These are phyloP conservation scores for Trichoderma simmonsii DNA, from an alignment of 2,329 filamentous ascomycete genomes.

Conservation along the genomic window DNA sequence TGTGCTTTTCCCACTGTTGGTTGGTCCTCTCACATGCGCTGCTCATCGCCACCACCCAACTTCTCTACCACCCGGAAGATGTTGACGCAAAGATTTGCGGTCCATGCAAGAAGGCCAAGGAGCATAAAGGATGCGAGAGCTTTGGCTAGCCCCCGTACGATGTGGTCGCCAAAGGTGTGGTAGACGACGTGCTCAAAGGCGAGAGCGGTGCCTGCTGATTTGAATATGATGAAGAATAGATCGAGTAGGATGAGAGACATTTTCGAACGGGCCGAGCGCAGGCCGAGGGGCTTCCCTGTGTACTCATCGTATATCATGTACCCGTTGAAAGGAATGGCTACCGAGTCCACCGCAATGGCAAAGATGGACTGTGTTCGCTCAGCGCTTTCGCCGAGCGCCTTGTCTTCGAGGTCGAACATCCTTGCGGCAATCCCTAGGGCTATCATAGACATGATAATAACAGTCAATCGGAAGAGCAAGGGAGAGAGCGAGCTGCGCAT, in stretches of 20 bases:
- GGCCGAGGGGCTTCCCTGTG: conserved; percentile 84
- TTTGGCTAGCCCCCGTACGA: conserved; percentile 55
- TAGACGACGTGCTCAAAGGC: conserved; percentile 81
- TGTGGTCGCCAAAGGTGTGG: conserved; percentile 37
- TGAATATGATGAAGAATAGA: conserved; percentile 95
- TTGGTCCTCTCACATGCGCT: conserved; percentile 20
- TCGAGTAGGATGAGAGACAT: conserved; percentile 87
- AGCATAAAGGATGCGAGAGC: conserved; percentile 76
- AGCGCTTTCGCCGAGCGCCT: conserved; percentile 38
- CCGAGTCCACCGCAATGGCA: conserved; percentile 82
- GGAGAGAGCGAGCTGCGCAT: conserved; percentile 83
- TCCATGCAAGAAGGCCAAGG: conserved; percentile 83
- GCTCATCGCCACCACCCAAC: conserved; percentile 54
- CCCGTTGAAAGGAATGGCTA: conserved; percentile 84
- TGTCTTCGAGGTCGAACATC: conserved; percentile 63
- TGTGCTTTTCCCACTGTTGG: neutral
- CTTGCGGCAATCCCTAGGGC: conserved; percentile 75
- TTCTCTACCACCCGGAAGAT: conserved; percentile 67
- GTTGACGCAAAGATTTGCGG: conserved; percentile 84
- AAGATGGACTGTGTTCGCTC: conserved; percentile 79
- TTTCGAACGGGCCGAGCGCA: conserved; percentile 81
- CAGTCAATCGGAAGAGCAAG: conserved; percentile 74
- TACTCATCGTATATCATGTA: conserved; percentile 98
- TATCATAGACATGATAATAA: conserved; percentile 77
- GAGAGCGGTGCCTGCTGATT: conserved; percentile 85